These are phyloP conservation scores for Mycena galopus DNA, from an alignment of 768 basidiomycete genomes.

Conservation along the genomic window DNA sequence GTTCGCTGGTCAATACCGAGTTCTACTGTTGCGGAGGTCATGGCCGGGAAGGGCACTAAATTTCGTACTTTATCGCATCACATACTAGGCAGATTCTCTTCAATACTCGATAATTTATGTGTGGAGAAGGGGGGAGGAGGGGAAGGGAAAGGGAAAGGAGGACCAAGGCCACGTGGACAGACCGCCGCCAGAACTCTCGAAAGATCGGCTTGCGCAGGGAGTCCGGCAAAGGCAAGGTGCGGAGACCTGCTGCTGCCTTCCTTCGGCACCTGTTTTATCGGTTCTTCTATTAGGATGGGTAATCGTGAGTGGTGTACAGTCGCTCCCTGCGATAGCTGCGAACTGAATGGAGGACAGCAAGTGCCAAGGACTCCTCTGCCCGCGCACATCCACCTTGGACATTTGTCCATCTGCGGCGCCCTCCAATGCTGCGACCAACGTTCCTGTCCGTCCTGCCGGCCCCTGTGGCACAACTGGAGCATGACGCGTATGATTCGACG, in stretches of 20 bases:
- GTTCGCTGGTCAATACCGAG: too few species aligned
- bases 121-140: too few species aligned
- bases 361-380: too few species aligned
- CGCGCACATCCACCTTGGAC: too few species aligned
- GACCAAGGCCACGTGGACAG: too few species aligned
- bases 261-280: not conserved
- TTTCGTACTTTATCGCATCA: too few species aligned
- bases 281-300: constrained; percentile 2
- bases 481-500: not conserved
- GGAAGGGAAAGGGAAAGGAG: too few species aligned
- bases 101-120: too few species aligned
- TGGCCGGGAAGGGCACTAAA: too few species aligned
- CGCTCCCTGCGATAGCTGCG: not conserved
- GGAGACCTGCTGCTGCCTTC: constrained; percentile 4
- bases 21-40: too few species aligned
- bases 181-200: not conserved
- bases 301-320: not conserved
- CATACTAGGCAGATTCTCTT: too few species aligned
- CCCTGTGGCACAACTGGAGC: not conserved
- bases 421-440: not conserved
- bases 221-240: not conserved
- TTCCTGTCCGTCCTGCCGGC: not conserved
- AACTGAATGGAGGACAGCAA: not conserved
- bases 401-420: too few species aligned
- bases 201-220: not conserved